Percentiles rank a stretch among this genome's conserved stretches.
Evolutionary conservation across 1,284 basidiomycete genomes (phyloP).

Genomic region (Lentinula novae-zelandiae): DNA sequence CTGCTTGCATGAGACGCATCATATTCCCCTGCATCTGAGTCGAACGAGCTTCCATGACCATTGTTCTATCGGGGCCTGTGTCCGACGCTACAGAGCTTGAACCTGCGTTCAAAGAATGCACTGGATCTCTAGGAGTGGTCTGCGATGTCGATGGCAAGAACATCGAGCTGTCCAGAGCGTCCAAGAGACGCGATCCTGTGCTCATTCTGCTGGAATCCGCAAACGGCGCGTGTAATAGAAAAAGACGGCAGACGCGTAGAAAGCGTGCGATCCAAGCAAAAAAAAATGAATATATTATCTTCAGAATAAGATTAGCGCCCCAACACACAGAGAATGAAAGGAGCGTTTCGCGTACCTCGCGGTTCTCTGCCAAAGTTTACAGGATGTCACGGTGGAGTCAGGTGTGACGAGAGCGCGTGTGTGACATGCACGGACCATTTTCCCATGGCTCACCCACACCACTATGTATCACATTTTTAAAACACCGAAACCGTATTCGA

Average conservation of each 20-base stretch:
- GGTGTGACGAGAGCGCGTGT: too few relatives aligned
- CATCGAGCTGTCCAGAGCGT: conserved; percentile 12
- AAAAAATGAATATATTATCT: too few relatives aligned
- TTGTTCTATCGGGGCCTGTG: background rate
- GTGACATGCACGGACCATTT: too few relatives aligned
- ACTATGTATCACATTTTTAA: too few relatives aligned
- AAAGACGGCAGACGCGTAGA: background rate
- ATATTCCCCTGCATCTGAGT: conserved; percentile 1
- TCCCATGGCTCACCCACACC: too few relatives aligned
- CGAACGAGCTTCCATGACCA: conserved; percentile 3
- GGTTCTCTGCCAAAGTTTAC: too few relatives aligned
- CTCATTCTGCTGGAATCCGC: background rate
- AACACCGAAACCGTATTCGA: too few relatives aligned
- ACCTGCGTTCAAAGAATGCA: background rate
- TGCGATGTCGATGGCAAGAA: background rate
- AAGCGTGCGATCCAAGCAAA: background rate
- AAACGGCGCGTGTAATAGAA: background rate
- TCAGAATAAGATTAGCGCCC: too few relatives aligned
- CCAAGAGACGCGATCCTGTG: conserved; percentile 9
- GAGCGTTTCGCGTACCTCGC: too few relatives aligned
- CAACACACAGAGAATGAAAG: too few relatives aligned
- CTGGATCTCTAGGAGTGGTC: background rate
- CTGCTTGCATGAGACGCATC: background rate
- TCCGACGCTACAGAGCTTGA: background rate
- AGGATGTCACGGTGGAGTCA: too few relatives aligned